Evolutionary conservation across 768 basidiomycete species (phyloP).

Genomic region (Amylocystis lapponica): DNA sequence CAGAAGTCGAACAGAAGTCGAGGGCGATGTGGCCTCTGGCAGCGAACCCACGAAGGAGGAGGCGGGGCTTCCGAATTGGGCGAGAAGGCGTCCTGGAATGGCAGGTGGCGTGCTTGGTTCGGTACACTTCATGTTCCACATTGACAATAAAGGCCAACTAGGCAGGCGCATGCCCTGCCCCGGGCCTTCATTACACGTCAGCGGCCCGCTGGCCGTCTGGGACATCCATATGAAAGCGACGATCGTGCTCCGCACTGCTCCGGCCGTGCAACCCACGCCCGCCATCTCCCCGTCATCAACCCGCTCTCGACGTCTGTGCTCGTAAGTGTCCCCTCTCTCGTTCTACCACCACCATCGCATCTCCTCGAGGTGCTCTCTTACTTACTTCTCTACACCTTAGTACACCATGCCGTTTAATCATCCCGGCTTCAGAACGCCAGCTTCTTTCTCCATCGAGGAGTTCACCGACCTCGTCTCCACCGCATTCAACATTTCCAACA

Average conservation of each 20-base stretch:
- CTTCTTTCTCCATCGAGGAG: slow-evolving; percentile 20
- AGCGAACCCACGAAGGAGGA: too few relatives aligned
- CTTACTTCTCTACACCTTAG: too few relatives aligned
- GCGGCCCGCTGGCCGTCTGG: neutral
- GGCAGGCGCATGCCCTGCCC: neutral
- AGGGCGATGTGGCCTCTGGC: neutral
- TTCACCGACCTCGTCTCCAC: slow-evolving; percentile 23
- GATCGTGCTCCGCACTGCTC: neutral
- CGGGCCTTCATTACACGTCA: neutral
- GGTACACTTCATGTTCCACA: too few relatives aligned
- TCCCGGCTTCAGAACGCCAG: too few relatives aligned
- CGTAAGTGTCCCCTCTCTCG: neutral
- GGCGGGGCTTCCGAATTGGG: neutral
- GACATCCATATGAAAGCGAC: neutral
- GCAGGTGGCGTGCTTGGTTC: neutral
- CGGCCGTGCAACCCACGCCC: neutral
- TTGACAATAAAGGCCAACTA: too few relatives aligned
- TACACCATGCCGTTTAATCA: too few relatives aligned
- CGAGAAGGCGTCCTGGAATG: neutral
- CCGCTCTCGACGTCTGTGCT: neutral
- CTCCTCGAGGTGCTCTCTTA: too few relatives aligned
- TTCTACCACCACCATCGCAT: slow-evolving; percentile 3
- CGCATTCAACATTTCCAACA: slow-evolving; percentile 17
- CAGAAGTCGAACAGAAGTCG: neutral
- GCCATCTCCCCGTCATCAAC: neutral